Evolutionary conservation across 495 filamentous ascomycete genomes (phyloP), one percentile per base, ranked within the genome.

Genomic region (Aspergillus cristatus): DNA sequence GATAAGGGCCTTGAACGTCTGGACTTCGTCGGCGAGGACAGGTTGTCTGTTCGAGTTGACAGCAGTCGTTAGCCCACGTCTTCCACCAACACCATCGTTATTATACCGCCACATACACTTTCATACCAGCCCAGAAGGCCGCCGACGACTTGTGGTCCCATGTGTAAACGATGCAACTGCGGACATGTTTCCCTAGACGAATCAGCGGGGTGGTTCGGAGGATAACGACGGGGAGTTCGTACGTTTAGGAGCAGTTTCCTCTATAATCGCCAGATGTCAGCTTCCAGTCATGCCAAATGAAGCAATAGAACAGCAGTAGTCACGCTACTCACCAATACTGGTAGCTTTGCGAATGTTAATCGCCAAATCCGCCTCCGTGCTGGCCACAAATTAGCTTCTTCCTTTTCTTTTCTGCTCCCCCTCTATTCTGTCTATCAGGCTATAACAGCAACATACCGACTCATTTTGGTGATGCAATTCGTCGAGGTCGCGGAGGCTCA

Each of bases 111-210:
- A 24, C 82, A 42, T 71, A 91, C 82, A 98, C 91, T 78, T 98
- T 98, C 81, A 98, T 93, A 55, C 86, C 88, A 33, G 84, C 79
- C 91, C 91, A 98, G 67, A 98, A 98, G 51, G 87, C 86, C 49
- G 78, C 72, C 29, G 90, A 95, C 45, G 85, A 93, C 68, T 96
- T 96, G 71, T 97, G 88, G 68, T 98, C 91, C 91, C 91, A 98
- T 40, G 91, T 97, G 58, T 98, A 97, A 30, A 98, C 89, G 58
- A 98, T 98, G 57, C 86, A 94, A 53, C 83, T 87, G 42, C 91
- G 82, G 42, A 98, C 91, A 87, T 98, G 91, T 64, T 98, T 98
- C 46, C 81, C 79, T 81, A 49, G 38, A 28, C 17, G 31, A 26
- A 20, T 45, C 38, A 30, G 18, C 22, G 28, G 18, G 15, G 18